Base-by-base conservation (phyloP, 768 basidiomycete genomes). In the Amanita molliuscula region DNA sequence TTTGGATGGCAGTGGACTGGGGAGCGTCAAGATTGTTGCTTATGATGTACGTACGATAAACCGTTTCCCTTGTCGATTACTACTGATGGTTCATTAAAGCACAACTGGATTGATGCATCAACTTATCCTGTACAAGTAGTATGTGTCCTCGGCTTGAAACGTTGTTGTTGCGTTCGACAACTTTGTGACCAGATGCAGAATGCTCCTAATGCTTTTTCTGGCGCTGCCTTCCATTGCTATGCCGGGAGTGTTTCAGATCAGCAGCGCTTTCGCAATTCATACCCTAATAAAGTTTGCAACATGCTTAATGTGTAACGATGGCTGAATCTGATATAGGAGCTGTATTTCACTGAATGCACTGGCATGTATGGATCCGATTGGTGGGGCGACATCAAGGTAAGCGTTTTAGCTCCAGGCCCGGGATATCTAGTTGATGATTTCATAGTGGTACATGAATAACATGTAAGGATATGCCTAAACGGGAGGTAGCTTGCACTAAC, bases 361-460 rank as follows among this genome's bases (percentile, higher is more conserved):
- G 84, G 85, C 6, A 78, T 72, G 0, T 63, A 75, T 49, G 81
- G 82, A 10, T 74, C 75, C 6, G 82, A 87, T 59, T 88, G 84
- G 85, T 89, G 86, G 86, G 68, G 66, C 42, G 84, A 88, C 55
- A 80, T 88, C 63, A 88, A 88, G 73, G 84, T 79, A 63, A 8
- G 18, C 16, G 8, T 13, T 47, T 16, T 8, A 9, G 25, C 44
- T 21, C 5, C 23, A 10, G 13, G 47, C n/a, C 33, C 43, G 9
- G 15, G 41, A 7, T n/a, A n/a, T 28, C 26, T 1, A 15, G 3
- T 16, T 50, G 11, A 34, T 28, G 11, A 43, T 21, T 2, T 35
- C 20, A 15, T 51, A 81, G 80, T 84, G 82, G 82, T 79, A 82
- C 53, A 77, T 82, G 74, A 72, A 80, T 53, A 81, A 81, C 55